A percentile compares a stretch with the other conserved stretches of the same genome.
Conservation (phyloP, 257 asterid species). For the Solanum lycopersicoides region DNA sequence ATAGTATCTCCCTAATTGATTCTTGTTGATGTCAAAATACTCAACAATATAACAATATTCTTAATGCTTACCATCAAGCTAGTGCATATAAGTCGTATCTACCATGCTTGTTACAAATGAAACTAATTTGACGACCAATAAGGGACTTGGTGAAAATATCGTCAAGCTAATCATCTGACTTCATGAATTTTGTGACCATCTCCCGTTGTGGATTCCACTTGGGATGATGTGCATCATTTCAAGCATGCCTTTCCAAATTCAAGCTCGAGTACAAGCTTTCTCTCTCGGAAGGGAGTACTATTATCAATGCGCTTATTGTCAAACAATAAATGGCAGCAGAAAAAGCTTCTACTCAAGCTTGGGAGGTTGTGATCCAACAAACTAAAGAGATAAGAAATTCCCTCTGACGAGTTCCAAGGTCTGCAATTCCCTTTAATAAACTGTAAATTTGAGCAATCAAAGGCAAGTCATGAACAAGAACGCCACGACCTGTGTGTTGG, state of each 20-base stretch:
- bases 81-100: neutral
- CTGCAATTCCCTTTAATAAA: neutral
- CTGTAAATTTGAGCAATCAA: too few species aligned
- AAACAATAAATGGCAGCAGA: neutral
- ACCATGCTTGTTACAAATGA: neutral
- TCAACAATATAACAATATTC: neutral
- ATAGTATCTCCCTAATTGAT: neutral
- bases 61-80: neutral
- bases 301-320: neutral
- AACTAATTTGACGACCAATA: neutral
- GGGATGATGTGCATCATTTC: neutral
- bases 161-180: neutral
- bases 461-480: neutral
- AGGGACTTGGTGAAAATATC: neutral
- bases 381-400: neutral
- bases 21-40: neutral
- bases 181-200: neutral
- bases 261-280: neutral
- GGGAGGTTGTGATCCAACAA: neutral
- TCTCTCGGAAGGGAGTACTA: neutral
- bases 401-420: neutral
- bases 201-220: neutral
- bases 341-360: neutral
- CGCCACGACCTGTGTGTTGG: neutral
- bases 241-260: neutral